Base-by-base conservation (phyloP, 2,329 filamentous ascomycete genomes). In the Fusarium papillatum region DNA sequence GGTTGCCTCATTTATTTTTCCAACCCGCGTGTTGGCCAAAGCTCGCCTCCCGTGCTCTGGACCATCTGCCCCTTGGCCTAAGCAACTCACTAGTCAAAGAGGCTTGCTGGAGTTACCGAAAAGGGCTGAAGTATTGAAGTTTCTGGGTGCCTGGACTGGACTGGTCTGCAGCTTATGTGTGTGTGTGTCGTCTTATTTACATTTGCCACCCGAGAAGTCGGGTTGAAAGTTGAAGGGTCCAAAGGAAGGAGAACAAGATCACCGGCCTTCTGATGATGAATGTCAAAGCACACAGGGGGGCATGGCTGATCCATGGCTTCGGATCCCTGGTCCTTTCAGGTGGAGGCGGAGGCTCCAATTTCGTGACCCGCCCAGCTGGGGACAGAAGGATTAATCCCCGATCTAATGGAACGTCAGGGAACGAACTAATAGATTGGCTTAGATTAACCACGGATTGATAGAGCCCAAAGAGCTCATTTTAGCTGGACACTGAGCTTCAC, bases 41-140 rank as follows among this genome's bases (percentile, higher is more conserved):
- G 53, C 61, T 69, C 59, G 59, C 29, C 46, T 60, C 43, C 41
- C 34, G 60, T 61, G 69, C 43, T 72, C 48, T 62, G 63, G 75
- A 67, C 63, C 63, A 48, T 48, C 61, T 76, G 73, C 73, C 73
- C 73, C 77, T 75, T 79, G 73, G 71, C 50, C 70, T 53, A 70
- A 78, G 77, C 74, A 71, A 67, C 36, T 64, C 55, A 50, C 61
- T 63, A 53, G 67, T 38, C 59, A 55, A 70, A 46, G 66, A 70
- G 61, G 57, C 70, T 72, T 72, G 70, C 70, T 76, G 73, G 70
- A 55, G 59, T 74, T 74, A 24, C 70, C 60, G 22, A 67, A 70
- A 70, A 71, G 55, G 72, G 70, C 68, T 66, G 66, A 64, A 72
- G 50, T 66, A 72, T 76, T 74, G 64, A 70, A 70, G 69, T 66